Evolutionary conservation across 2,329 filamentous ascomycete genomes (phyloP).

Genomic region (Xylariales sp.): DNA sequence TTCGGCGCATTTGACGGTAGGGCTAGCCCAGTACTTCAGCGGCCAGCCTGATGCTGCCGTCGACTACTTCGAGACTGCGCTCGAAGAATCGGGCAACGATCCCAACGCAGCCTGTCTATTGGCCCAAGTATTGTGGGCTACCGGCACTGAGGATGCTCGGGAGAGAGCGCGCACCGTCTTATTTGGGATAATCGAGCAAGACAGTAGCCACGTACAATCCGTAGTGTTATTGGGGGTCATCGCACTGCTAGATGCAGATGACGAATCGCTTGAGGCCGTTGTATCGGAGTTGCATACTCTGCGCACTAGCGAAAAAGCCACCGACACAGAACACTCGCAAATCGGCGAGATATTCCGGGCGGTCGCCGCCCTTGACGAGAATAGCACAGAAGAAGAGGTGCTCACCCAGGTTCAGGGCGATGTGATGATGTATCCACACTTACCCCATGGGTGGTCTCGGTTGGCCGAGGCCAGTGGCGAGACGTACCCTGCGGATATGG

Average conservation of each 20-base stretch:
- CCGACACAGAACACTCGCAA: slow-evolving; percentile 71
- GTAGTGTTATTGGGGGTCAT: slow-evolving; percentile 86
- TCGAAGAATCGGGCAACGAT: slow-evolving; percentile 79
- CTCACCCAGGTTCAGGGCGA: slow-evolving; percentile 77
- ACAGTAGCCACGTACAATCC: slow-evolving; percentile 81
- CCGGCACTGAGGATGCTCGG: slow-evolving; percentile 78
- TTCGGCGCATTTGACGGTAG: slow-evolving; percentile 86
- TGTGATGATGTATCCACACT: slow-evolving; percentile 82
- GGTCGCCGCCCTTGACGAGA: slow-evolving; percentile 70
- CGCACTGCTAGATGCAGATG: slow-evolving; percentile 82
- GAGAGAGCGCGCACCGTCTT: slow-evolving; percentile 82
- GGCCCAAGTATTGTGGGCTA: slow-evolving; percentile 93
- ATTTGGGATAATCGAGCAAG: slow-evolving; percentile 80
- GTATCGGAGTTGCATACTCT: slow-evolving; percentile 79
- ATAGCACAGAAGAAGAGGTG: slow-evolving; percentile 61
- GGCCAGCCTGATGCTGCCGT: slow-evolving; percentile 76
- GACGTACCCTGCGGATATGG: slow-evolving; percentile 76
- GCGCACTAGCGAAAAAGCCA: slow-evolving; percentile 73
- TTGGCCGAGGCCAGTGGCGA: slow-evolving; percentile 71
- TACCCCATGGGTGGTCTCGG: slow-evolving; percentile 84
- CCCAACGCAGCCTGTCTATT: slow-evolving; percentile 89
- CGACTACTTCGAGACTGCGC: slow-evolving; percentile 80
- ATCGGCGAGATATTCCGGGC: slow-evolving; percentile 82
- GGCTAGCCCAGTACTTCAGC: slow-evolving; percentile 82
- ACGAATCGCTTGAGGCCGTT: slow-evolving; percentile 83